Conservation (phyloP, 352 stramenopile species). For the Globisporangium nagaii region DNA sequence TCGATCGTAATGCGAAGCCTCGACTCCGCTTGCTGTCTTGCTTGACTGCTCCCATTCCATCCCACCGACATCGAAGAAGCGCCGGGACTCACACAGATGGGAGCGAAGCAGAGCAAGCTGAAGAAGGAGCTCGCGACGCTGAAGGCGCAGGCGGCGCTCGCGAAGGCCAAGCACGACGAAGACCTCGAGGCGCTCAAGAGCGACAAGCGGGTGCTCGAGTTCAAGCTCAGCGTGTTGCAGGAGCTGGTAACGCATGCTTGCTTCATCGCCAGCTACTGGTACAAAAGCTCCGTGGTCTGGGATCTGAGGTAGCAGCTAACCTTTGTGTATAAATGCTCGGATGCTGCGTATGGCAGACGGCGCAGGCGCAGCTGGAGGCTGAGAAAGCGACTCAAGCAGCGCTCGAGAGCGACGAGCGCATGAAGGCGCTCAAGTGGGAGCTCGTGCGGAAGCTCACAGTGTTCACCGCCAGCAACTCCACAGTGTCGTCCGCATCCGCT, state of each 20-base stretch:
- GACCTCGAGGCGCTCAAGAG: constrained; percentile 32
- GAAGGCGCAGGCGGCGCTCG: constrained; percentile 24
- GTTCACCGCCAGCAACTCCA: constrained; percentile 4
- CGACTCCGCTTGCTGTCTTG: too few species aligned
- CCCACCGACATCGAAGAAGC: too few species aligned
- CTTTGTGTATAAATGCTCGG: not conserved
- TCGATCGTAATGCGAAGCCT: too few species aligned
- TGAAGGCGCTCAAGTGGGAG: constrained; percentile 74
- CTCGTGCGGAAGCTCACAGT: constrained; percentile 48
- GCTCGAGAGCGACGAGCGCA: constrained; percentile 45
- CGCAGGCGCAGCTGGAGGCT: constrained; percentile 46
- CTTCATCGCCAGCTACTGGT: too few species aligned
- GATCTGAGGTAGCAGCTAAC: too few species aligned
- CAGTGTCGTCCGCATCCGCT: not conserved
- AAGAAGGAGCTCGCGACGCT: constrained; percentile 60
- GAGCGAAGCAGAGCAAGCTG: constrained; percentile 42
- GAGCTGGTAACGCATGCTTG: too few species aligned
- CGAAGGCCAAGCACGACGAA: constrained; percentile 26
- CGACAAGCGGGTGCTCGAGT: constrained; percentile 53
- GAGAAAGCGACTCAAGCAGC: constrained; percentile 33
- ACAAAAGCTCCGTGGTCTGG: too few species aligned
- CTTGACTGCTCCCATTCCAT: too few species aligned
- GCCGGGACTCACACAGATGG: too few species aligned
- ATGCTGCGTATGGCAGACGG: not conserved
- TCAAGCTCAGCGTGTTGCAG: constrained; percentile 49